Conservation (phyloP, 2,329 filamentous ascomycete species). For the Capronia americana region DNA sequence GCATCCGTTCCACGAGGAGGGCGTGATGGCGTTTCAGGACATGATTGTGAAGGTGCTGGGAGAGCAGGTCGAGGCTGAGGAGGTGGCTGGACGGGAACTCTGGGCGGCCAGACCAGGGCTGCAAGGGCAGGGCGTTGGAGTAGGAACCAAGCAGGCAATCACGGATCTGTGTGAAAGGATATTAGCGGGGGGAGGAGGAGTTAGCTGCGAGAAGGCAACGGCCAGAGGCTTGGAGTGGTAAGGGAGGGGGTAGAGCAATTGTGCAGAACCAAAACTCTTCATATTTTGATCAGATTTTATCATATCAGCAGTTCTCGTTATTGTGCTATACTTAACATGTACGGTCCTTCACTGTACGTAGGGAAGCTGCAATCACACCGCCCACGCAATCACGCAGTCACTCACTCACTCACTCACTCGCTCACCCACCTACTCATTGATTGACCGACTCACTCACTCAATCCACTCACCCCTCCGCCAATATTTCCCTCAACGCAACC, state of each 20-base stretch:
- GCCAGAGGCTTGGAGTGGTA: slow-evolving; percentile 11
- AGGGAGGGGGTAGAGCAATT: neutral
- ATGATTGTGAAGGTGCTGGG: slow-evolving; percentile 56
- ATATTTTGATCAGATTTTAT: neutral
- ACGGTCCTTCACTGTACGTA: too few relatives aligned
- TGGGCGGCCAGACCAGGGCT: slow-evolving; percentile 53
- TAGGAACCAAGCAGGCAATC: neutral
- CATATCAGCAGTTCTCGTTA: neutral
- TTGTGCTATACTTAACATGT: too few relatives aligned
- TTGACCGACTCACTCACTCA: too few relatives aligned
- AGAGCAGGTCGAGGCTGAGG: slow-evolving; percentile 57
- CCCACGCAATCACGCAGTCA: too few relatives aligned
- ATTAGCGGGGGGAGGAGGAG: neutral
- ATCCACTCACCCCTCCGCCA: too few relatives aligned
- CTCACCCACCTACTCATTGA: too few relatives aligned
- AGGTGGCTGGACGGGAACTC: slow-evolving; percentile 53
- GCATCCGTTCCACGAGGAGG: slow-evolving; percentile 67
- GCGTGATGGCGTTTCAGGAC: slow-evolving; percentile 63
- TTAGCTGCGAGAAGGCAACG: slow-evolving; percentile 10
- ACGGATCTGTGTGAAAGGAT: slow-evolving; percentile 16
- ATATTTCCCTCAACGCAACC: too few relatives aligned
- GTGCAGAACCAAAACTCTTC: neutral
- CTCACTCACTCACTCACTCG: too few relatives aligned
- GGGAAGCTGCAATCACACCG: too few relatives aligned
- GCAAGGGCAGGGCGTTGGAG: neutral